These are phyloP conservation scores for Mycena leptocephala DNA, from an alignment of 768 basidiomycete species.

Conservation along the genomic window DNA sequence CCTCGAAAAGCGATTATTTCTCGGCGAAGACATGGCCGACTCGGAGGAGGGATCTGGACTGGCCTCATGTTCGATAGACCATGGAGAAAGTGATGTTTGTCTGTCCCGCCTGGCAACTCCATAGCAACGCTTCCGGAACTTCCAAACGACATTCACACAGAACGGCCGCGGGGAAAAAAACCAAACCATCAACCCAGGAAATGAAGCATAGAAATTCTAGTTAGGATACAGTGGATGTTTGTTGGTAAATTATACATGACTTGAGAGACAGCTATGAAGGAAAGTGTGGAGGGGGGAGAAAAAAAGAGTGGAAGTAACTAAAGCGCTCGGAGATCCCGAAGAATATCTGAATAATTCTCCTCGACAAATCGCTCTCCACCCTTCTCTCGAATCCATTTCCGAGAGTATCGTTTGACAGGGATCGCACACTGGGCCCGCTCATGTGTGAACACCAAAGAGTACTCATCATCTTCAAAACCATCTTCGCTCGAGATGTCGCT, in stretches of 20 bases:
- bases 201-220: neutral
- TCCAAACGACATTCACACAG: neutral
- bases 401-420: constrained; percentile 41
- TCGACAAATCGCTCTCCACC: constrained; percentile 72
- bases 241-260: neutral
- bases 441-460: constrained; percentile 32
- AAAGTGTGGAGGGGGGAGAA: neutral
- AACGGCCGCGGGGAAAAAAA: neutral
- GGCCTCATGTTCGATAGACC: too few species aligned
- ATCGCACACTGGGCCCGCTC: constrained; percentile 23
- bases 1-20: too few species aligned
- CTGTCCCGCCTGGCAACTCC: too few species aligned
- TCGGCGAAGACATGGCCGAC: too few species aligned
- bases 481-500: constrained; percentile 34
- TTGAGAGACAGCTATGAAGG: neutral
- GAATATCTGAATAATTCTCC: constrained; percentile 81
- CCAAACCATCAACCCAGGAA: too few species aligned
- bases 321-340: constrained; percentile 53
- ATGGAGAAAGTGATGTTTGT: too few species aligned
- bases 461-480: constrained; percentile 32
- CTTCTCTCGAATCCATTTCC: constrained; percentile 59
- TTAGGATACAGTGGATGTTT: neutral
- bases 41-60: too few species aligned
- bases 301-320: neutral
- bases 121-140: too few species aligned